Conservation (phyloP, 2,329 filamentous ascomycete species). For the Chrysosporium queenslandicum region DNA sequence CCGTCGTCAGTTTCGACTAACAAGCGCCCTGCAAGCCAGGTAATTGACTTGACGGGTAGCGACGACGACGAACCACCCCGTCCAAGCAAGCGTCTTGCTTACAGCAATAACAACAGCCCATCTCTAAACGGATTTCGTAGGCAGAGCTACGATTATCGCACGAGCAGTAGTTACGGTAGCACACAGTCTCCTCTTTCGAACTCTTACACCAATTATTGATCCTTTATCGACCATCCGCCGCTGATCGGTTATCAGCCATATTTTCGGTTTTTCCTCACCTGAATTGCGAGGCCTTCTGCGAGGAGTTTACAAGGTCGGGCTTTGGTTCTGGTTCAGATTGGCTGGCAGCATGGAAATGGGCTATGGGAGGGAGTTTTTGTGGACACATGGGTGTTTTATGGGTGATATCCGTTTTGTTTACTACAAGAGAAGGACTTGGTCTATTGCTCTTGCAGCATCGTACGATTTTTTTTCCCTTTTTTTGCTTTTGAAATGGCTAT, state of each 20-base stretch:
- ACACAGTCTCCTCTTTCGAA: constrained; percentile 6
- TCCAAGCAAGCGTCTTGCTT: constrained; percentile 28
- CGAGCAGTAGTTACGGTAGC: background rate
- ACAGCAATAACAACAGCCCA: constrained; percentile 18
- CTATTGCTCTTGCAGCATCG: background rate
- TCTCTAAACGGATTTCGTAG: constrained; percentile 15
- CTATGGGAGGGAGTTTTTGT: background rate
- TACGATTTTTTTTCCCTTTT: too few species aligned
- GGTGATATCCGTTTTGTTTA: background rate
- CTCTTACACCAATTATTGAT: constrained; percentile 8
- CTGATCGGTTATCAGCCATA: background rate
- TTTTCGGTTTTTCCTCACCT: background rate
- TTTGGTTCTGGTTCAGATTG: background rate
- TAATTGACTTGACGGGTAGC: constrained; percentile 48
- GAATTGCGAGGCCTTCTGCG: background rate
- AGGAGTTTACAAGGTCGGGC: constrained; percentile 1
- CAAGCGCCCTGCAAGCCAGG: constrained; percentile 40
- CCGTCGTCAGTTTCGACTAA: constrained; percentile 33
- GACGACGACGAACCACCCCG: constrained; percentile 39
- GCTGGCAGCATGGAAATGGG: background rate
- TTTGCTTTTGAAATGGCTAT: background rate
- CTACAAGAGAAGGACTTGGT: background rate
- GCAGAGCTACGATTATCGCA: constrained; percentile 11
- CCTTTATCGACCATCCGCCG: background rate
- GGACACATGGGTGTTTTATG: background rate